A percentile compares a stretch with the other conserved stretches of the same genome.
phyloP scores from a whole-genome alignment of 208 protist species.

The Tritrichomonas foetus region DNA sequence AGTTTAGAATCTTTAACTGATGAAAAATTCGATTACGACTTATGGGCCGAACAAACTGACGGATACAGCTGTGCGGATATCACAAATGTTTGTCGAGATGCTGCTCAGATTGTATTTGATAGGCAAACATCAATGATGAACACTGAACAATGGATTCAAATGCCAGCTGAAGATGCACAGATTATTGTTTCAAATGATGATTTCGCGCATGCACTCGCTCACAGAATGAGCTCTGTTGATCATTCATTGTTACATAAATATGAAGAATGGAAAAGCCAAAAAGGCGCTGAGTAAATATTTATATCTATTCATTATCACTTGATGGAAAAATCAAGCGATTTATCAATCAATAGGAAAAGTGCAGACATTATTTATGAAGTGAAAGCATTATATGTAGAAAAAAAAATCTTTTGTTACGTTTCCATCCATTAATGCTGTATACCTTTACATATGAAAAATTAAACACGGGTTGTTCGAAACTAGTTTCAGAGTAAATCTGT shows the following conservation, averaged over 20 bases:
- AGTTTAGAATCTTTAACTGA: background rate
- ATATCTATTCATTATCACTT: no score
- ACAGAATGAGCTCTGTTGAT: background rate
- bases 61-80: slow-evolving; percentile 75
- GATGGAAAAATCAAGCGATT: no score
- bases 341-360: no score
- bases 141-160: background rate
- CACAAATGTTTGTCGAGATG: slow-evolving; percentile 71
- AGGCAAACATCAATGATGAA: background rate
- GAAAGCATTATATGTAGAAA: no score
- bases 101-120: slow-evolving; percentile 48
- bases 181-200: background rate
- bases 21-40: slow-evolving; percentile 58
- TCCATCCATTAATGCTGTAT: no score
- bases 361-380: no score
- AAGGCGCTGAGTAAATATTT: background rate
- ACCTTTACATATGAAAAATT: no score
- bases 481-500: no score
- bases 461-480: no score
- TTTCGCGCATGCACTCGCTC: background rate
- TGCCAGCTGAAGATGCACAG: background rate
- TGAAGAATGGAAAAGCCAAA: background rate
- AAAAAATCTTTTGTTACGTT: no score
- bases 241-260: background rate
- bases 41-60: slow-evolving; percentile 60